Conservation (phyloP, 164 flowering plant genomes). For the Santalum album region DNA sequence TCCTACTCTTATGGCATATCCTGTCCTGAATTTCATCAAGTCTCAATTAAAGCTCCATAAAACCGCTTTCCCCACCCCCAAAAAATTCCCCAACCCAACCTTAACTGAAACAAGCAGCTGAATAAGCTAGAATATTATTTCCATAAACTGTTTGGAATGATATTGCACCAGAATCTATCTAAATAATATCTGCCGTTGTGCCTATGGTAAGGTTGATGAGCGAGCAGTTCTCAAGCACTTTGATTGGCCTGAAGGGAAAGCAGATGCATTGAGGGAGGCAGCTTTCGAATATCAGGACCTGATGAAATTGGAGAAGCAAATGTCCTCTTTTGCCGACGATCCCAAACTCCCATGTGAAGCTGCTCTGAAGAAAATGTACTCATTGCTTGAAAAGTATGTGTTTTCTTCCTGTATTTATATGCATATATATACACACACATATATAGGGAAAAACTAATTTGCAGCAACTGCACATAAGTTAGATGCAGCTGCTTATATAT, state of each 20-base stretch:
- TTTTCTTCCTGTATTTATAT: background rate
- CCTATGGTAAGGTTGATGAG: constrained; percentile 69
- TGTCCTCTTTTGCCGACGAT: constrained; percentile 72
- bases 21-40: no score
- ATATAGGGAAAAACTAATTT: no score
- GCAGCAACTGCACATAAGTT: no score
- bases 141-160: background rate
- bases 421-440: background rate
- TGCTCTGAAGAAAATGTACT: constrained; percentile 94
- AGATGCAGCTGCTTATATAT: no score
- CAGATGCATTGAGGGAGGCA: constrained; percentile 96
- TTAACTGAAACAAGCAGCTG: background rate
- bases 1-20: background rate
- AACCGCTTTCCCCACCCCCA: no score
- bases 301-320: constrained; percentile 66
- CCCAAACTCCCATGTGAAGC: constrained; percentile 75
- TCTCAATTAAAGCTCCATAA: background rate
- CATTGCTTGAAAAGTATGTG: constrained; percentile 87
- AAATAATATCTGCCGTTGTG: background rate
- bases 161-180: background rate
- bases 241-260: constrained; percentile 99
- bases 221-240: constrained; percentile 97
- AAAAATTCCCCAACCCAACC: no score
- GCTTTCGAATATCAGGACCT: constrained; percentile 91
- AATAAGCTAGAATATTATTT: background rate